Evolutionary conservation across 805 yeast species (phyloP).

Genomic region (Starmerella stigmatis): DNA sequence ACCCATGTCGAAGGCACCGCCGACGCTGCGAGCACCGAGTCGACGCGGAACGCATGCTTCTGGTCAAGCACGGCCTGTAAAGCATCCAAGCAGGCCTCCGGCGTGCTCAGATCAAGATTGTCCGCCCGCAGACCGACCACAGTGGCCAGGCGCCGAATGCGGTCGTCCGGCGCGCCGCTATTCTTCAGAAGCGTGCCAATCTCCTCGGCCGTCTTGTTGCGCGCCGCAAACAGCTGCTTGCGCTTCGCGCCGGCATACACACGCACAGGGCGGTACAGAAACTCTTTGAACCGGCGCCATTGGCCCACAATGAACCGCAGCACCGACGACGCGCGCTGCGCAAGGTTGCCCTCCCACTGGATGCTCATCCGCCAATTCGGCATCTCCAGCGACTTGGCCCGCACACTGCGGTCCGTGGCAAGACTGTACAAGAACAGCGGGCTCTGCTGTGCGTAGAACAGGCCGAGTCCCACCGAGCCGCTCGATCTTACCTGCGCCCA

Average conservation of each 20-base stretch:
- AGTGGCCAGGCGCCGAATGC: conserved; percentile 6
- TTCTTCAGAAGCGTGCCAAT: conserved; percentile 16
- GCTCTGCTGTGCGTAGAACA: conserved; percentile 20
- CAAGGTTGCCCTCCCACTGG: not conserved
- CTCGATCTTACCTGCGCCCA: conserved; percentile 17
- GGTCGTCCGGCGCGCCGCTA: not conserved
- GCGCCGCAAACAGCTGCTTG: conserved; percentile 1
- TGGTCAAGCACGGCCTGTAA: conserved; percentile 19
- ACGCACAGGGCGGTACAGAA: not conserved
- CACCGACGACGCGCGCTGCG: not conserved
- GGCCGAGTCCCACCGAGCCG: conserved; percentile 5
- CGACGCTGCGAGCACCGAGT: not conserved
- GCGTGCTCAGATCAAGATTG: conserved; percentile 4
- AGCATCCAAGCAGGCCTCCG: conserved; percentile 11
- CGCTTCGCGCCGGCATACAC: not conserved
- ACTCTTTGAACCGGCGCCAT: not conserved
- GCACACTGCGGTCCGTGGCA: not conserved
- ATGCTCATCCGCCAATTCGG: not conserved
- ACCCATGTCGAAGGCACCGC: conserved; percentile 25
- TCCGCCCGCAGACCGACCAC: not conserved
- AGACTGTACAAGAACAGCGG: conserved; percentile 7
- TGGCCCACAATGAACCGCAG: conserved; percentile 2
- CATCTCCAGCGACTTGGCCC: not conserved
- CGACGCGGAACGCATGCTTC: not conserved
- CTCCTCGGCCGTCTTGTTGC: conserved; percentile 11